Evolutionary conservation across 1,139 yeast genomes (phyloP), one percentile per base, ranked within the genome.

Genomic region (Pichia sp.): DNA sequence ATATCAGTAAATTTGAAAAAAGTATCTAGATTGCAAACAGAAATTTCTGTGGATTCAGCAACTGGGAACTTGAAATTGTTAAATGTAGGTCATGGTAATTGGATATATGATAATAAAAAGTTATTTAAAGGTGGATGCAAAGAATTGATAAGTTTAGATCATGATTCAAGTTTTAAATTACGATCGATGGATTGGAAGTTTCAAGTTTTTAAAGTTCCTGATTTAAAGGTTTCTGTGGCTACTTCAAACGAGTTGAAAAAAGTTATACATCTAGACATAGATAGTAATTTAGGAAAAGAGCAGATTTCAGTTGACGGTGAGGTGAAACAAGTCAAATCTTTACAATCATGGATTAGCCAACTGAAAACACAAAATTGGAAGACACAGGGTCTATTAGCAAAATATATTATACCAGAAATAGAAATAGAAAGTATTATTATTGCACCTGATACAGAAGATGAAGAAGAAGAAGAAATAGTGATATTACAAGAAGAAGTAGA

Each of bases 21-120:
- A 20, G 35, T 43, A 6, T 43, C 47, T 7, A 36, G 46, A 32
- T 14, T n/a, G 6, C 46, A 42, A 19, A 22, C 31, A 3, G 31
- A 39, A 7, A 26, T 42, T 2, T 16, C 11, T 2, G 29, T 31
- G 6, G 18, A 28, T 18, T 19, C 22, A 10, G 27, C 26, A 13
- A 25, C 24, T n/a, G 38, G 20, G 2, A 18, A 10, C 1, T 15
- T 43, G 9, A 13, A 16, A 14, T 10, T 43, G 6, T 11, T 10
- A 2, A 43, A 43, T 21, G 16, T 23, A 4, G 46, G 46, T 11
- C 33, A 37, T 20, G 43, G 38, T 11, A 34, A 37, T 6, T 40
- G 40, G 38, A 22, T 33, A 6, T 34, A 31, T 37, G 33, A 18
- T 3, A 15, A 28, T 1, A 29, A 25, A 1, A 35, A 21, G 13